Percentiles rank a stretch among this genome's conserved stretches.
Conservation (phyloP, 1,139 yeast genomes). For the Cylindricascospora bacillispora region DNA sequence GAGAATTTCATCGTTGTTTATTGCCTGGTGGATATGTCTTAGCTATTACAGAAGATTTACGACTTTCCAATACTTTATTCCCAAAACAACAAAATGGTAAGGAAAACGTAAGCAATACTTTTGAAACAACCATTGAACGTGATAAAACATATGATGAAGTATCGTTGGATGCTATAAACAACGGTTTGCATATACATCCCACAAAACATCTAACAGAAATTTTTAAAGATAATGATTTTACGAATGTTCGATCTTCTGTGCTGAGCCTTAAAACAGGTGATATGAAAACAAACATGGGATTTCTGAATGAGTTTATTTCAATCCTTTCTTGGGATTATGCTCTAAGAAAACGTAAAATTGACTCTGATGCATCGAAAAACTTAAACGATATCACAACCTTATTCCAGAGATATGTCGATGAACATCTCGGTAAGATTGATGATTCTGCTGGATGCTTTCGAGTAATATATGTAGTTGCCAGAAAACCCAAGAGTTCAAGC, state of each 20-base stretch:
- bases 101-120: conserved; percentile 2
- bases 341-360: conserved; percentile 11
- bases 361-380: conserved; percentile 10
- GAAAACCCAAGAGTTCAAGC: conserved; percentile 16
- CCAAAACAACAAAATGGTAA: conserved; percentile 1
- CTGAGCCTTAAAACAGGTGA: conserved; percentile 21
- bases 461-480: conserved; percentile 17
- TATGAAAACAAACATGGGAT: conserved; percentile 20
- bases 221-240: conserved; percentile 20
- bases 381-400: conserved; percentile 11
- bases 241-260: conserved; percentile 18
- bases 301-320: conserved; percentile 17
- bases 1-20: conserved; percentile 18
- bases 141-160: conserved; percentile 16
- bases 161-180: conserved; percentile 17
- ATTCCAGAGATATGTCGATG: conserved; percentile 17
- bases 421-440: conserved; percentile 20
- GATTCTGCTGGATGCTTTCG: conserved; percentile 19
- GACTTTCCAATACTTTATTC: conserved; percentile 13
- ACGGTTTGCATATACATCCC: conserved; percentile 20
- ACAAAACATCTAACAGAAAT: conserved; percentile 17
- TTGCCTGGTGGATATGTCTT: conserved; percentile 22
- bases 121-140: conserved; percentile 16
- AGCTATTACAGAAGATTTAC: conserved; percentile 16
- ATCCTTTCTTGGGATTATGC: conserved; percentile 14